Base-by-base conservation (phyloP, 768 basidiomycete species). In the Kwoniella sp. region DNA sequence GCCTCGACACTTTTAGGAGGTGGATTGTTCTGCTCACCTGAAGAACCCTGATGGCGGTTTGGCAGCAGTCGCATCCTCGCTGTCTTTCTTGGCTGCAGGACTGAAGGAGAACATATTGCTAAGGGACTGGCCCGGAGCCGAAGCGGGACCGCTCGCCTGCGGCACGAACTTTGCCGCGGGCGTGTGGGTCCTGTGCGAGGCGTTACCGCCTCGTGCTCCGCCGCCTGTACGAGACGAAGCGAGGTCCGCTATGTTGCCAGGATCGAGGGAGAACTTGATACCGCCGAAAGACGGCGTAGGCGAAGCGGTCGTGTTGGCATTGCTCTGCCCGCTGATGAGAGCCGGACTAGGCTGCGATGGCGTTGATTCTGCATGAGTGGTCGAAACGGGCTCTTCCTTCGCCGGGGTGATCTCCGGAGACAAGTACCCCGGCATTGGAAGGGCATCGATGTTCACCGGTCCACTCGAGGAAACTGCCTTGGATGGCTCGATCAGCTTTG, bases 1-100 rank as follows among this genome's bases (percentile, higher is more conserved):
- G n/a, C n/a, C n/a, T n/a, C n/a, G n/a, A n/a, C n/a, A n/a, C n/a
- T n/a, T n/a, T n/a, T n/a, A n/a, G n/a, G n/a, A n/a, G n/a, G n/a
- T n/a, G n/a, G n/a, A n/a, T n/a, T n/a, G n/a, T n/a, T n/a, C n/a
- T n/a, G 33, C 59, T 52, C 28, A 60, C 59, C 59, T 60, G 38
- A 61, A 61, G 44, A 61, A 61, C 19, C 56, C 60, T 15, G 43
- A 40, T 20, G 60, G 56, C 20, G 22, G 17, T 23, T 48, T 39
- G 8, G 28, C 17, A 25, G 23, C 23, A 15, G 25, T 17, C 5
- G 23, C 26, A 12, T n/a, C 17, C 3, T 14, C 23, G 8, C 29
- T 27, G 5, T 44, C 33, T 19, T 37, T 28, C 28, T 46, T 33
- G 29, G 47, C 40, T 2, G 46, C n/a, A n/a, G n/a, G n/a, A n/a